Base-by-base conservation (phyloP, 192 early-diverging fungal species). In the Ramicandelaber brevisporus region DNA sequence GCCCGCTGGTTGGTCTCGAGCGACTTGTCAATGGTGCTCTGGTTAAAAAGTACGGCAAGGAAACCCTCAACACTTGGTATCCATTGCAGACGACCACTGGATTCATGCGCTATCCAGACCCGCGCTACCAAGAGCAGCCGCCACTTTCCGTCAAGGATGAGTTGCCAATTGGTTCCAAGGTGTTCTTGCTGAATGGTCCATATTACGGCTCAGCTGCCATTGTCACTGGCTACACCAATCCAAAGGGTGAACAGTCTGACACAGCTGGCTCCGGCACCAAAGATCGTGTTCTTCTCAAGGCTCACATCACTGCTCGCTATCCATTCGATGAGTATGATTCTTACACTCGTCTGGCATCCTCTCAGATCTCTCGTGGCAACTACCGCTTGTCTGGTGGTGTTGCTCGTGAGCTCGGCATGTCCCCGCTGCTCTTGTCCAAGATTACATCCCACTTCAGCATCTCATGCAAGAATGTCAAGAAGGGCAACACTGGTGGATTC, bases 141-240 rank as follows among this genome's bases (percentile, higher is more conserved):
- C 57, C 87, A 8, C 37, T 55, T 10, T 57, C 70, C 2, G 36
- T 86, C 0, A 50, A 52, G 1, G 54, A 57, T n/a, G 78, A 80
- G 30, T 83, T 75, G 34, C 82, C 78, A 6, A 7, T 71, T 6
- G 39, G 42, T 2, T 64, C 65, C 2, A 53, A 56, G 10, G 69
- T 84, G 2, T 88, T 92, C 43, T 87, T 86, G 46, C 44, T 96
- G 30, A 78, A 76, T 6, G 43, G 45, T 26, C 44, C 49, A 2
- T 55, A 66, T 26, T 92, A 83, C 36, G 90, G 90, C 23, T 43
- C 59, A 8, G 53, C 59, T 2, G 73, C 57, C 5, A 62, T 65
- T 11, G 70, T 96, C 13, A 47, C 57, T 32, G 68, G 63, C 0
- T 61, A 78, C 36, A 21, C 43, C 1, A 43, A 53, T 2, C 34